Percentiles rank a stretch among this genome's conserved stretches.
Conservation (phyloP, 495 filamentous ascomycete genomes). For the Podospora appendiculata region DNA sequence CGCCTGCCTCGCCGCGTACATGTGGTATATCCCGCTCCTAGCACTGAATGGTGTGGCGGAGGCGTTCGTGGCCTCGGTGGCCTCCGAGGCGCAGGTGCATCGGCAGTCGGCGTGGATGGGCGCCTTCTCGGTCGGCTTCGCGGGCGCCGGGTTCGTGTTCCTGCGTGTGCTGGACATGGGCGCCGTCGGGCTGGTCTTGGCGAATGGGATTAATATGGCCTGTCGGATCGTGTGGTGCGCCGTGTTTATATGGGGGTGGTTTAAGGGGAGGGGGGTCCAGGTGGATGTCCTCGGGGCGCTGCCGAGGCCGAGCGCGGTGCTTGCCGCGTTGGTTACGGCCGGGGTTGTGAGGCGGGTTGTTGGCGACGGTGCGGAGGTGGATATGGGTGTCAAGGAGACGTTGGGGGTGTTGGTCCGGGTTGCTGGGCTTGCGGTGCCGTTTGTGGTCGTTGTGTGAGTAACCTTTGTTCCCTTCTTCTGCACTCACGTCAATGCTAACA, state of each 20-base stretch:
- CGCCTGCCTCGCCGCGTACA: conserved; percentile 64
- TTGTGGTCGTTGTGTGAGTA: conserved; percentile 55
- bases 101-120: conserved; percentile 77
- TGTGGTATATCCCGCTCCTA: conserved; percentile 85
- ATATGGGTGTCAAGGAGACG: conserved; percentile 18
- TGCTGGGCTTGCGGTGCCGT: conserved; percentile 42
- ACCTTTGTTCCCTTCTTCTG: neutral
- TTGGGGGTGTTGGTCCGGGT: conserved; percentile 43
- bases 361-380: conserved; percentile 18
- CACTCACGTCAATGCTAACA: neutral
- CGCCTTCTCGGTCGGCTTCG: conserved; percentile 67
- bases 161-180: conserved; percentile 58
- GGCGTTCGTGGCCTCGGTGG: conserved; percentile 83
- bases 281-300: conserved; percentile 22
- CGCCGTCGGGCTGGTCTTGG: conserved; percentile 70
- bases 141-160: conserved; percentile 59
- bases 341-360: conserved; percentile 13
- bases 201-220: conserved; percentile 80
- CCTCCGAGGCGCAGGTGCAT: conserved; percentile 60
- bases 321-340: conserved; percentile 13
- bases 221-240: conserved; percentile 76
- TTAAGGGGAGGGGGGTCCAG: conserved; percentile 33
- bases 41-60: conserved; percentile 89
- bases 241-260: conserved; percentile 59
- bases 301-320: conserved; percentile 17